Conservation (phyloP, 345 rosid genomes). For the Tarenaya hassleriana region DNA sequence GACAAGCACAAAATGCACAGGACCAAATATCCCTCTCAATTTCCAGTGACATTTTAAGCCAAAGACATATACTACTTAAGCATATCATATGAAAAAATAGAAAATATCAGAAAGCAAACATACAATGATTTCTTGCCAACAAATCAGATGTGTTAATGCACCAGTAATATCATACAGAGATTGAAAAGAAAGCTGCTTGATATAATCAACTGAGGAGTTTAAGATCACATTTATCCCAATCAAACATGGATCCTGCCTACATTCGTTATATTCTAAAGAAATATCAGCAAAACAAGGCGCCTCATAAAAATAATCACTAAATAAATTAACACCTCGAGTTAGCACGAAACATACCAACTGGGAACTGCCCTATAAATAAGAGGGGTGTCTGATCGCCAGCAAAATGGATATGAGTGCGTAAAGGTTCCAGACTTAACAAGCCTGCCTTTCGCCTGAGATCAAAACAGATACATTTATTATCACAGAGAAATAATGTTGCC, state of each 20-base stretch:
- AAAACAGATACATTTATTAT: conserved; percentile 5
- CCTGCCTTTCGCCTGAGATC: conserved; percentile 79
- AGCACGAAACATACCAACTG: conserved; percentile 58
- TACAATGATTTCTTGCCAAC: conserved; percentile 5
- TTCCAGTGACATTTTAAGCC: conserved; percentile 1
- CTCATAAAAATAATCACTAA: conserved; percentile 15
- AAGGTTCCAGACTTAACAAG: conserved; percentile 82
- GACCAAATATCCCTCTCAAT: conserved; percentile 4
- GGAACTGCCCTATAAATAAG: conserved; percentile 96
- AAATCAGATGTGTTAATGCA: background rate
- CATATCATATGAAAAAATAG: conserved; percentile 7
- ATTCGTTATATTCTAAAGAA: conserved; percentile 6
- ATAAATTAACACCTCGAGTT: conserved; percentile 14
- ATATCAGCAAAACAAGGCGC: background rate
- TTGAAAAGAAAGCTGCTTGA: background rate
- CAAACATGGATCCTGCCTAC: background rate
- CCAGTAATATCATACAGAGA: conserved; percentile 4
- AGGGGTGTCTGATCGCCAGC: conserved; percentile 97
- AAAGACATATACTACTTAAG: background rate
- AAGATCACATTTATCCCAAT: background rate
- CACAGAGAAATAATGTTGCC: background rate
- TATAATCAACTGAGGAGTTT: background rate
- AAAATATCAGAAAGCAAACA: conserved; percentile 14
- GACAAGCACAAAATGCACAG: conserved; percentile 11
- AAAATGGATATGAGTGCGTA: conserved; percentile 79